These are phyloP conservation scores for Ambrosiella beaveri DNA, from an alignment of 2,329 filamentous ascomycete species.

Conservation along the genomic window DNA sequence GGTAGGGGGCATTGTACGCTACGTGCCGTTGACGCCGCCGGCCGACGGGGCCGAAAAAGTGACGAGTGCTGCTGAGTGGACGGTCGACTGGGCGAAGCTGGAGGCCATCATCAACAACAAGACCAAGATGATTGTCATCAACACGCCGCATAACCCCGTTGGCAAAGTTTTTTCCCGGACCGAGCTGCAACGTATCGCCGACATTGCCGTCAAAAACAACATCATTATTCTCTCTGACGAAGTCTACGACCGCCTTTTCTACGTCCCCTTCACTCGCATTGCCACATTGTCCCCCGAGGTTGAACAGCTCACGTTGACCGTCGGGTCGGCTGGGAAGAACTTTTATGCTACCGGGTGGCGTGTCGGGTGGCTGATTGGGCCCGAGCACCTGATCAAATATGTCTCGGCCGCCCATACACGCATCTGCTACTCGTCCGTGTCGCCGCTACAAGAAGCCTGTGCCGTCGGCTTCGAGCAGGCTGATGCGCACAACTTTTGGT, in stretches of 20 bases:
- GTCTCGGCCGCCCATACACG: conserved; percentile 84
- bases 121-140: conserved; percentile 92
- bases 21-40: conserved; percentile 87
- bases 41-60: conserved; percentile 61
- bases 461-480: conserved; percentile 90
- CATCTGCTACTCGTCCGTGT: conserved; percentile 90
- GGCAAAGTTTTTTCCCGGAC: conserved; percentile 83
- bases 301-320: conserved; percentile 73
- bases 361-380: conserved; percentile 85
- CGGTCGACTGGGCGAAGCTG: conserved; percentile 66
- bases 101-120: conserved; percentile 64
- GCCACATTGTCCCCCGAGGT: conserved; percentile 83
- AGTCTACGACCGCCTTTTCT: conserved; percentile 90
- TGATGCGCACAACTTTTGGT: conserved; percentile 74
- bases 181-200: conserved; percentile 70
- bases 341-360: conserved; percentile 98
- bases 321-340: conserved; percentile 92
- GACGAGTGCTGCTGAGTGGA: conserved; percentile 77
- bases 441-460: conserved; percentile 82
- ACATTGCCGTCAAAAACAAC: conserved; percentile 79
- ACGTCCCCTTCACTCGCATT: conserved; percentile 85
- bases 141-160: conserved; percentile 80
- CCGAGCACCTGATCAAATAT: conserved; percentile 73
- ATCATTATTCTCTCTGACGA: conserved; percentile 86
- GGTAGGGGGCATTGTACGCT: conserved; percentile 86